These are phyloP conservation scores for Rhodotorula toruloides DNA, from an alignment of 768 basidiomycete genomes.

Conservation along the genomic window DNA sequence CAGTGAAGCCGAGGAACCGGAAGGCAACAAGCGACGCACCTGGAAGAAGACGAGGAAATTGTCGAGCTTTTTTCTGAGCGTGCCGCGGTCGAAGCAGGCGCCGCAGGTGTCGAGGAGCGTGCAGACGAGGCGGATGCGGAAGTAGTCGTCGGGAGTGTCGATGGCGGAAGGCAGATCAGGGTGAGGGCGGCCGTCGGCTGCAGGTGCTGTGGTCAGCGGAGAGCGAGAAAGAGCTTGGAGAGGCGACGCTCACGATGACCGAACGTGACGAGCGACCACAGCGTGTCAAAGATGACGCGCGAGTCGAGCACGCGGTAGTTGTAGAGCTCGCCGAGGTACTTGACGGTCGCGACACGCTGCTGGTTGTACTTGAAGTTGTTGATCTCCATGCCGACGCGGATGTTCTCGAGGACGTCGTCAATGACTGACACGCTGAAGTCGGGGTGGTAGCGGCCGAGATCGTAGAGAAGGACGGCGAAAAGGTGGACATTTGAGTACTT, in stretches of 20 bases:
- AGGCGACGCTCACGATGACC: constrained; percentile 80
- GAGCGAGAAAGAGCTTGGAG: not conserved
- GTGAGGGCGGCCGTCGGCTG: constrained; percentile 82
- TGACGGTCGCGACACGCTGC: constrained; percentile 80
- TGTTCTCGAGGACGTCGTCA: constrained; percentile 90
- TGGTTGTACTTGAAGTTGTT: constrained; percentile 95
- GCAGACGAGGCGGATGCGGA: constrained; percentile 85
- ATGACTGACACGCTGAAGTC: constrained; percentile 81
- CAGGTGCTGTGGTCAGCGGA: not conserved
- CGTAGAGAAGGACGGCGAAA: constrained; percentile 89
- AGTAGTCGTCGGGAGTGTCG: constrained; percentile 94
- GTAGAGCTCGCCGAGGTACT: constrained; percentile 94
- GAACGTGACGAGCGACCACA: constrained; percentile 92
- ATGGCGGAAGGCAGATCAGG: constrained; percentile 68
- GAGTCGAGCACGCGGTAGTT: constrained; percentile 90
- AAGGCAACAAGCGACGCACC: constrained; percentile 53
- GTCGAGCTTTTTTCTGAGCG: constrained; percentile 86
- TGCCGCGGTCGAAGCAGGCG: constrained; percentile 93
- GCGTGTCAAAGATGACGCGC: constrained; percentile 78
- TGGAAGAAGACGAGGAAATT: constrained; percentile 90
- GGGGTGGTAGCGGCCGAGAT: constrained; percentile 86
- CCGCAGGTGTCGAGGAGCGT: constrained; percentile 91
- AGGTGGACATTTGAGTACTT: constrained; percentile 83
- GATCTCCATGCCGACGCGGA: constrained; percentile 81
- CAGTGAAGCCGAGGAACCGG: not conserved